Percentiles rank a stretch among this genome's conserved stretches.
Evolutionary conservation across 495 filamentous ascomycete genomes (phyloP).

Genomic region (Penicillium daleae): DNA sequence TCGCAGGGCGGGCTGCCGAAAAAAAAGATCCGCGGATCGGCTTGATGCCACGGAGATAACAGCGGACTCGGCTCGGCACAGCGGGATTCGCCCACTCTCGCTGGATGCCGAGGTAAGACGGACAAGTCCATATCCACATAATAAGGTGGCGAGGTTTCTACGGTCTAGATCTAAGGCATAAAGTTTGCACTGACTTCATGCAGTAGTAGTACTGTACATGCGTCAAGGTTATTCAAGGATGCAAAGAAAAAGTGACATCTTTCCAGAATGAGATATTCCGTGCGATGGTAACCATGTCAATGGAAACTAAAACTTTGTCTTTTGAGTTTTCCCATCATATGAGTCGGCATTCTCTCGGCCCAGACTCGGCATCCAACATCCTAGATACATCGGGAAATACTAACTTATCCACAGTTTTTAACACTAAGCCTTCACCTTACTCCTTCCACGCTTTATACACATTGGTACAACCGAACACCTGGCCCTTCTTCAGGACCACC

Average conservation of each 20-base stretch:
- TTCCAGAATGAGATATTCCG: not conserved
- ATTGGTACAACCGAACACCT: constrained; percentile 76
- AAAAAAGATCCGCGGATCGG: constrained; percentile 3
- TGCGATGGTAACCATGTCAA: not conserved
- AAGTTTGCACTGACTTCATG: not conserved
- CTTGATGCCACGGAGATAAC: not conserved
- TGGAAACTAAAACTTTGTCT: constrained; percentile 2
- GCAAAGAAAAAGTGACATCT: not conserved
- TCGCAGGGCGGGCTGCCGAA: constrained; percentile 1
- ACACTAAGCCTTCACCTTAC: constrained; percentile 15
- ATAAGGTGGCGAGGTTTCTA: not conserved
- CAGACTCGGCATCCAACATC: not conserved
- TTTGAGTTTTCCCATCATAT: not conserved
- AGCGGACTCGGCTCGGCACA: constrained; percentile 1
- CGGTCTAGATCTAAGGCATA: not conserved
- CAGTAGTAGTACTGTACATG: not conserved
- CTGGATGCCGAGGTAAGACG: not conserved
- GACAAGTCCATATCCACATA: not conserved
- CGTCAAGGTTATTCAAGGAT: not conserved
- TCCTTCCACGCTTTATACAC: constrained; percentile 82
- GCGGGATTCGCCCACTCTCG: constrained; percentile 3
- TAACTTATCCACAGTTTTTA: no score
- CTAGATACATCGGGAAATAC: not conserved
- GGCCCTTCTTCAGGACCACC: constrained; percentile 77
- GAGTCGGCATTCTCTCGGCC: not conserved